phyloP scores from a whole-genome alignment of 768 basidiomycete genomes.

The Trametes cubensis region DNA sequence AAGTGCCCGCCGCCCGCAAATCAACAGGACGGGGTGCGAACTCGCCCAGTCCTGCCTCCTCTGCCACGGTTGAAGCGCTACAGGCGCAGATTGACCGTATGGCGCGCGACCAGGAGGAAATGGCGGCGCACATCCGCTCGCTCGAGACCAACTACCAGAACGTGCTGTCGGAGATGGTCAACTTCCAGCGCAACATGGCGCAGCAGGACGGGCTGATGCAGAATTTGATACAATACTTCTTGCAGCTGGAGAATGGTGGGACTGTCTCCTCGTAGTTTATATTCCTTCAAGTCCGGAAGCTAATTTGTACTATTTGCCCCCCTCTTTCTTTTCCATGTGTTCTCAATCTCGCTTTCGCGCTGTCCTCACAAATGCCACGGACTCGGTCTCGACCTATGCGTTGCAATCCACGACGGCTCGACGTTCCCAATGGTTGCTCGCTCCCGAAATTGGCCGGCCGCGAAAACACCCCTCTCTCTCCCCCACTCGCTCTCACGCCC shows the following conservation, averaged over 20 bases:
- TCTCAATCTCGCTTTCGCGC: conserved; percentile 19
- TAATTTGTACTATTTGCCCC: conserved; percentile 33
- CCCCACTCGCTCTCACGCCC: background rate
- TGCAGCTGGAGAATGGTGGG: conserved; percentile 67
- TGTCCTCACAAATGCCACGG: conserved; percentile 34
- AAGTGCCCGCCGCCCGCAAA: conserved; percentile 47
- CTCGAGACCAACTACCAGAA: conserved; percentile 68
- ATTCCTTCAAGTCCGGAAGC: conserved; percentile 38
- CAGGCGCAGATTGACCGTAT: conserved; percentile 55
- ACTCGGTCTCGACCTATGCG: conserved; percentile 17
- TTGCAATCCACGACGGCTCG: background rate
- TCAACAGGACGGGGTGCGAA: conserved; percentile 29
- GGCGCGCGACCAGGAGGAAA: conserved; percentile 50
- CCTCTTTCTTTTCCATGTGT: conserved; percentile 21
- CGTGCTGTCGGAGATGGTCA: conserved; percentile 70
- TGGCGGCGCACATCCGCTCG: conserved; percentile 54
- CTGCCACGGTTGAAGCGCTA: conserved; percentile 38
- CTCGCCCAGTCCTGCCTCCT: conserved; percentile 30
- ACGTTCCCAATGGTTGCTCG: background rate
- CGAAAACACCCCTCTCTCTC: background rate
- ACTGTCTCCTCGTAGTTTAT: conserved; percentile 32
- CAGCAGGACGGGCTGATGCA: conserved; percentile 87
- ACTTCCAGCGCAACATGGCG: conserved; percentile 73
- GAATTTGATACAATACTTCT: conserved; percentile 77
- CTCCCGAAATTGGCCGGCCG: conserved; percentile 11